Base-by-base conservation (phyloP, 2,329 filamentous ascomycete genomes). In the Botryotinia globosa region DNA sequence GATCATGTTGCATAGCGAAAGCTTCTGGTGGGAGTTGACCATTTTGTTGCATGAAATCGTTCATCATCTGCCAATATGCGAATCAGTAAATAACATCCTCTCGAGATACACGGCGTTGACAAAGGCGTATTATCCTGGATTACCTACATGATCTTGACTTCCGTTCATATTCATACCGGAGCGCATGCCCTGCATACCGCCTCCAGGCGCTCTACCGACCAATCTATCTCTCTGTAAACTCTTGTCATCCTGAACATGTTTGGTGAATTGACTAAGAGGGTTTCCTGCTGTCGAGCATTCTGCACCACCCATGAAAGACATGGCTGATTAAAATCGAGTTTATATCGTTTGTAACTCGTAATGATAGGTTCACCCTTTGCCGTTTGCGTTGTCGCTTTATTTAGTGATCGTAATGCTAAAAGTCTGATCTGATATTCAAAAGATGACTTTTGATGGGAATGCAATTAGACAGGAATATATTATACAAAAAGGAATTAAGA, bases 271-370 rank as follows among this genome's bases (percentile, higher is more conserved):
- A 81, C 93, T 95, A 79, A 99, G 90, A 73, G 97, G 96, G 83
- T 99, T 99, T 80, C 92, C 94, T 76, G 93, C 94, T 75, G 96
- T 97, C 72, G 95, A 98, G 87, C 96, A 99, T 85, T 98, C 96
- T 78, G 95, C 92, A 78, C 95, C 94, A 83, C 94, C 93, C 79
- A 98, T 88, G 83, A 99, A 98, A 72, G 95, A 98, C 95, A 99
- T 98, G 14, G 58, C 58, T 58, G 56, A 69, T 20, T 29, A 45
- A 42, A 72, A 37, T 37, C 14, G 32, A 32, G 16, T 39, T 67
- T 42, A 42, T 61, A 37, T 51, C 25, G 61, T 34, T 37, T 67
- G 42, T 51, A 61, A 32, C 29, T 61, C 45, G 8, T 45, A 67
- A 39, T 54, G 51, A 48, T 59, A 12, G 20, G 32, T 32, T 69